Evolutionary conservation across 2,329 filamentous ascomycete species (phyloP), one percentile per base, ranked within the genome.

Genomic region (Fusarium haematococcum): DNA sequence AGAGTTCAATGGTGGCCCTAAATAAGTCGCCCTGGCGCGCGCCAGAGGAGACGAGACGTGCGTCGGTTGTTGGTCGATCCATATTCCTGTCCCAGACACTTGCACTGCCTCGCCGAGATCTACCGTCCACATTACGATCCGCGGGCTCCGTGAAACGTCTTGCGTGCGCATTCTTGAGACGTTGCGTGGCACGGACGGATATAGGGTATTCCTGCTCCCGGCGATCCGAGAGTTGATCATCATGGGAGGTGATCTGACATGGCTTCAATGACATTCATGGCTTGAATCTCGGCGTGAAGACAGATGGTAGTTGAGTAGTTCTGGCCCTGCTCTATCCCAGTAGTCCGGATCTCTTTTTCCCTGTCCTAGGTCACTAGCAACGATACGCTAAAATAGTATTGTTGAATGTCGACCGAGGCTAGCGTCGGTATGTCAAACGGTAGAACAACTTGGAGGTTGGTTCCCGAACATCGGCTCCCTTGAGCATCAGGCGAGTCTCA

Each of bases 121-220:
- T 27, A 37, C 37, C 50, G 41, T 61, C 25, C 52, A 58, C 69
- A 75, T 75, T 75, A 23, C 41, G 72, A 75, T 73, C 73, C 72
- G 60, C 73, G 72, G 18, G 16, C 23, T 20, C 23, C 57, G 69
- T 75, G 73, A 75, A 75, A 75, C 72, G 66, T 37, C 27, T 57
- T 43, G 59, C 54, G 59, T 73, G 50, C 50, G 56, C 72, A 48
- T 64, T 68, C 48, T 75, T 50, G 73, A 75, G 69, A 75, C 72
- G 70, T 70, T 75, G 72, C 62, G 72, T 68, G 73, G 69, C 73
- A 75, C 69, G n/a, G 37, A 30, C 48, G 16, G 35, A 66, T 70
- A 39, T 56, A 60, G 69, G 65, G 71, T 58, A 65, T 58, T 54
- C 52, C 37, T 57, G 67, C 66, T 65, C 43, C 45, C 48, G 52